Percentiles rank a stretch among this genome's conserved stretches.
Evolutionary conservation across 306 rosid species (phyloP).

Genomic region (Castanea crenata): DNA sequence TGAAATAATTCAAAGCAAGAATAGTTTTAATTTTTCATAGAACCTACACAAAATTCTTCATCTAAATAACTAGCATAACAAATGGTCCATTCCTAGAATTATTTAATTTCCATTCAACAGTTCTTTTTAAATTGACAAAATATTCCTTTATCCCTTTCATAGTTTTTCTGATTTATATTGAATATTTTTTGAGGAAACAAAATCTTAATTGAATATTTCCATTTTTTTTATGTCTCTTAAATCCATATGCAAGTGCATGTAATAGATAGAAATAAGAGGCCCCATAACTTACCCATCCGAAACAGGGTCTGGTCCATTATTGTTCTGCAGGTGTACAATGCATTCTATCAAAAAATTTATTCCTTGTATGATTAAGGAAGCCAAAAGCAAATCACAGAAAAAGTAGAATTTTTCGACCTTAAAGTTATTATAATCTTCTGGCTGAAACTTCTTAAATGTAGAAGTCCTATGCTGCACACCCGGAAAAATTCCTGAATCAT

Average conservation of each 20-base stretch:
- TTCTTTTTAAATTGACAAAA: not conserved
- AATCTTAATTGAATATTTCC: too few relatives aligned
- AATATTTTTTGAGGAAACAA: too few relatives aligned
- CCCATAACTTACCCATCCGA: slow-evolving; percentile 54
- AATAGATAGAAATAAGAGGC: not conserved
- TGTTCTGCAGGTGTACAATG: slow-evolving; percentile 45
- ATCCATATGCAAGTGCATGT: slow-evolving; percentile 11
- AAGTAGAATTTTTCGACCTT: slow-evolving; percentile 49
- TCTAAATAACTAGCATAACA: not conserved
- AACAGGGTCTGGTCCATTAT: slow-evolving; percentile 70
- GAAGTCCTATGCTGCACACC: too few relatives aligned
- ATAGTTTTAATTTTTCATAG: not conserved
- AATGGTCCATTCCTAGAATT: not conserved
- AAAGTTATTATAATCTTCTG: slow-evolving; percentile 66
- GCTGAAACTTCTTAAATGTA: not conserved
- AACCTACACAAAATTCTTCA: not conserved
- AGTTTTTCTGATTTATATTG: not conserved
- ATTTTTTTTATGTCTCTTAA: slow-evolving; percentile 1
- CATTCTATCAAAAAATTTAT: not conserved
- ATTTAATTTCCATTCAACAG: not conserved
- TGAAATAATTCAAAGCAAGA: not conserved
- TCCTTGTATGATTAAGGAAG: not conserved
- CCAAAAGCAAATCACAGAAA: not conserved
- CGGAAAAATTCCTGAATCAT: too few relatives aligned
- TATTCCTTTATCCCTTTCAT: not conserved